Percentiles rank a stretch among this genome's conserved stretches.
Conservation (phyloP, 257 asterid species). For the Petunia secreta region DNA sequence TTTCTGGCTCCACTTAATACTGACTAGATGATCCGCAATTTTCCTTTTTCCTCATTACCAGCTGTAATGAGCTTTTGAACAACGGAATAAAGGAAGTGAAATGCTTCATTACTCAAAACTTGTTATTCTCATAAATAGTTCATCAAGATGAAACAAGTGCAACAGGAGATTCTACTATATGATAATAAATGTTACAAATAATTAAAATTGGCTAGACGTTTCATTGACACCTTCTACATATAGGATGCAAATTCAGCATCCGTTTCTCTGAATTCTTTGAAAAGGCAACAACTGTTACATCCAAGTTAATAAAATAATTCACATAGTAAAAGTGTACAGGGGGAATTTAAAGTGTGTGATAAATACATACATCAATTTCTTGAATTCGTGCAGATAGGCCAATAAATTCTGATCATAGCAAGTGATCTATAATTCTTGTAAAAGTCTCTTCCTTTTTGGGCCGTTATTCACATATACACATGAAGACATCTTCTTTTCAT, state of each 20-base stretch:
- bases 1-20: too few species aligned
- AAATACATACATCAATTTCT: conserved; percentile 10
- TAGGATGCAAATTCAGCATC: not conserved
- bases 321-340: not conserved
- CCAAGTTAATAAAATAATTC: not conserved
- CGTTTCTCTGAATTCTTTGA: not conserved
- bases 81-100: too few species aligned
- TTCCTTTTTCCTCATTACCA: too few species aligned
- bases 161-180: not conserved
- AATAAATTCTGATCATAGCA: too few species aligned
- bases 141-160: too few species aligned
- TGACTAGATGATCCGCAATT: too few species aligned
- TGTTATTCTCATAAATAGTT: too few species aligned
- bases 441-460: not conserved
- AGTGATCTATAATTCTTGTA: not conserved
- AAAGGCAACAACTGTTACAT: not conserved
- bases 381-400: not conserved
- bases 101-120: too few species aligned
- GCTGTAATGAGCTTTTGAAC: too few species aligned
- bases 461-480: too few species aligned
- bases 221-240: not conserved
- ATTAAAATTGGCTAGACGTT: not conserved
- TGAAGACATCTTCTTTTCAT: too few species aligned
- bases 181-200: too few species aligned
- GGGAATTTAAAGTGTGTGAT: not conserved